Evolutionary conservation across 768 basidiomycete species (phyloP).

Genomic region (Cyclocybe aegerita): DNA sequence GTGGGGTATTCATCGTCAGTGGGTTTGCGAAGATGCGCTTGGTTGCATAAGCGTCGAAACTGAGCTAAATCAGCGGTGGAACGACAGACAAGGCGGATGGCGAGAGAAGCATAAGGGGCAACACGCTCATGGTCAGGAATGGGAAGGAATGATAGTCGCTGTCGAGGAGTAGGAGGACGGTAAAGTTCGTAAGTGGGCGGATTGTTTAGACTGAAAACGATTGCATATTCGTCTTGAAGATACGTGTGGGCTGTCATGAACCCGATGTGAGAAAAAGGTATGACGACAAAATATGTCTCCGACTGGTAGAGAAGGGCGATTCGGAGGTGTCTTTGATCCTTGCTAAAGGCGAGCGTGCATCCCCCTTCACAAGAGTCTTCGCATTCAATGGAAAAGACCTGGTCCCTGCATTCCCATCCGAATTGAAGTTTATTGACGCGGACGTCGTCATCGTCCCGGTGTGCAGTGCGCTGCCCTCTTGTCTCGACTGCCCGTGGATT

Average conservation of each 20-base stretch:
- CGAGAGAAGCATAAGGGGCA: conserved; percentile 51
- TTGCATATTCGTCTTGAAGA: conserved; percentile 27
- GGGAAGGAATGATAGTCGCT: conserved; percentile 38
- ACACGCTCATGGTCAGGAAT: conserved; percentile 40
- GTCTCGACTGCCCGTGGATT: conserved; percentile 37
- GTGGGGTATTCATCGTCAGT: conserved; percentile 35
- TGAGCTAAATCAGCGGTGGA: conserved; percentile 27
- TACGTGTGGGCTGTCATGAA: conserved; percentile 36
- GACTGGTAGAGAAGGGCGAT: conserved; percentile 27
- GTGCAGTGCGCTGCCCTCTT: conserved; percentile 27
- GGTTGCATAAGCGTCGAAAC: conserved; percentile 38
- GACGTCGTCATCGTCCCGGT: conserved; percentile 29
- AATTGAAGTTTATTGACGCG: conserved; percentile 47
- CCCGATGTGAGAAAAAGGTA: conserved; percentile 44
- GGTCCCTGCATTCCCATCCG: conserved; percentile 63
- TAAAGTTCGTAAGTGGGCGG: conserved; percentile 26
- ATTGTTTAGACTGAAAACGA: conserved; percentile 42
- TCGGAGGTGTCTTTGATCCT: conserved; percentile 47
- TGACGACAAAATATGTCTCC: conserved; percentile 34
- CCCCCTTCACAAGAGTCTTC: conserved; percentile 29
- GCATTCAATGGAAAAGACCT: conserved; percentile 58
- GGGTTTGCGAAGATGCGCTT: conserved; percentile 37
- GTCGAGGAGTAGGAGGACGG: conserved; percentile 19
- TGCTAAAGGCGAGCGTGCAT: conserved; percentile 36
- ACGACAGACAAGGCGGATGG: conserved; percentile 48